phyloP scores from a whole-genome alignment of 495 filamentous ascomycete genomes.

The Xylaria intraflava region DNA sequence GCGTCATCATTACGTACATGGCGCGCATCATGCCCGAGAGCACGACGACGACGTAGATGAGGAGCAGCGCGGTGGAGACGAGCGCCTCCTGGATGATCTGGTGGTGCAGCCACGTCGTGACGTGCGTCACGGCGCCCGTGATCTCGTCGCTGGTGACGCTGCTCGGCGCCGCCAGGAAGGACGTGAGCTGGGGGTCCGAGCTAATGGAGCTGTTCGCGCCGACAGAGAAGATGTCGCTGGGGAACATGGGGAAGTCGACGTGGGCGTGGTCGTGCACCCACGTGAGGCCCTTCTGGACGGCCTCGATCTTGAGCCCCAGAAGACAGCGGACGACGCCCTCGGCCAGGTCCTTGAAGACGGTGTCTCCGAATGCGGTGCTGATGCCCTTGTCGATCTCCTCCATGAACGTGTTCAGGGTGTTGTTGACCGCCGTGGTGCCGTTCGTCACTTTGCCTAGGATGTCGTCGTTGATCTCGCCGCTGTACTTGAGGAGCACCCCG shows the following conservation, averaged over 20 bases:
- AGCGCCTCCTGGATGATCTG: slow-evolving; percentile 67
- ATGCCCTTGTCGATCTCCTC: slow-evolving; percentile 63
- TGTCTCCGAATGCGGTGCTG: slow-evolving; percentile 71
- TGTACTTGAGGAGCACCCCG: slow-evolving; percentile 57
- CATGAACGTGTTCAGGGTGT: slow-evolving; percentile 77
- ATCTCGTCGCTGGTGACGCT: slow-evolving; percentile 70
- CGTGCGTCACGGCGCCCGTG: slow-evolving; percentile 60
- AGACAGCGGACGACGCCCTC: slow-evolving; percentile 68
- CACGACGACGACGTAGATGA: slow-evolving; percentile 68
- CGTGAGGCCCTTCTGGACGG: slow-evolving; percentile 75
- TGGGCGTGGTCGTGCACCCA: slow-evolving; percentile 86
- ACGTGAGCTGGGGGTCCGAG: slow-evolving; percentile 50
- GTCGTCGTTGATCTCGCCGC: slow-evolving; percentile 70
- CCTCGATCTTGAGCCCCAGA: slow-evolving; percentile 65
- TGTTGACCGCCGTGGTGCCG: slow-evolving; percentile 71
- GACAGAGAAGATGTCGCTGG: slow-evolving; percentile 74
- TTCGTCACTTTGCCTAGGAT: slow-evolving; percentile 85
- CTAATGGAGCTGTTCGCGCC: slow-evolving; percentile 62
- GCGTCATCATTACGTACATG: slow-evolving; percentile 42
- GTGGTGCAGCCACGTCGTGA: slow-evolving; percentile 55
- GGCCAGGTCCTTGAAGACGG: slow-evolving; percentile 66
- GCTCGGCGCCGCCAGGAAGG: slow-evolving; percentile 69
- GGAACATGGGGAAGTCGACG: slow-evolving; percentile 69
- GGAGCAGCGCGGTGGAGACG: slow-evolving; percentile 63
- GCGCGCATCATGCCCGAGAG: slow-evolving; percentile 67